Evolutionary conservation across 2,329 filamentous ascomycete species (phyloP), one percentile per base, ranked within the genome.

Genomic region (Aspergillus hortae): DNA sequence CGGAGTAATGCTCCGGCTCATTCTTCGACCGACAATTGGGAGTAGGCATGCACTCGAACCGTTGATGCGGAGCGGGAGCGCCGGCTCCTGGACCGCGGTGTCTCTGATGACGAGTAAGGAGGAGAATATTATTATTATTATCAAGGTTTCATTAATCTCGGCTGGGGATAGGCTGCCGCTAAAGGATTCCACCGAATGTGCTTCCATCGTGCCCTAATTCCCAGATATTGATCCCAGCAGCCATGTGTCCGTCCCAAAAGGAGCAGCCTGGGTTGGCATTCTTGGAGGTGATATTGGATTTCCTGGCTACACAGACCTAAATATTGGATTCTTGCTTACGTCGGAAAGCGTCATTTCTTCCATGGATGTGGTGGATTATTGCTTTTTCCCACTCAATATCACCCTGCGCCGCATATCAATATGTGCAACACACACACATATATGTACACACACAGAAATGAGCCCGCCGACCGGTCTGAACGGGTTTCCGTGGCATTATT

Each of bases 11-110:
- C 32, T 21, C 35, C 35, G 35, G n/a, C 35, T n/a, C 35, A 38
- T 11, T n/a, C 21, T 43, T 42, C 3, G 33, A 23, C 23, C 23
- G 23, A 23, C 23, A 21, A 9, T 2, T 23, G 6, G 27, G 27
- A 30, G 27, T 30, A 23, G 23, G 23, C 23, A 54, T 54, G 53
- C 46, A 52, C 44, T 44, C 25, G 46, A 47, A 49, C 53, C 53
- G 53, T 55, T 55, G 53, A 43, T 45, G 49, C 49, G 32, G 43
- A 48, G 25, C 46, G 35, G 46, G 33, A 30, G 25, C 35, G 25
- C 21, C 36, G 36, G 36, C 33, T 12, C 41, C 17, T 48, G 23
- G 36, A 19, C 36, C 35, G 12, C 30, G 25, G 23, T 36, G 33
- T 19, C 12, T 47, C 19, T 9, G 35, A 38, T 38, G 19, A 12